A percentile compares a stretch with the other conserved stretches of the same genome.
Conservation (phyloP, 2,329 filamentous ascomycete genomes). For the Corynespora cassiicola region DNA sequence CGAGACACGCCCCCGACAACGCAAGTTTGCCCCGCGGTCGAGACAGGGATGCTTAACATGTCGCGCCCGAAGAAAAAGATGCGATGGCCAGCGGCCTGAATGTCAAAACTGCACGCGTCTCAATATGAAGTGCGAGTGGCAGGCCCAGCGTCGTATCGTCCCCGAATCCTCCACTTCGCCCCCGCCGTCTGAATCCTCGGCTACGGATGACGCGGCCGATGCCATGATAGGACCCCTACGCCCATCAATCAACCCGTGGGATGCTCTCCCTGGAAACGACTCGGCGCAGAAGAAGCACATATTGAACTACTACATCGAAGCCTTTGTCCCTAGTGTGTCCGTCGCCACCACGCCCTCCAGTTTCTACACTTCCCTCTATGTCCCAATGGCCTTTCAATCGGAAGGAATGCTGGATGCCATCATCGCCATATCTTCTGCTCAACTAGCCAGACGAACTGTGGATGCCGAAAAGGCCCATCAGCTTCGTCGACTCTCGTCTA, state of each 20-base stretch:
- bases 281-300: slow-evolving; percentile 35
- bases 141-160: slow-evolving; percentile 34
- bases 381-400: slow-evolving; percentile 44
- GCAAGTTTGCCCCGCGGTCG: slow-evolving; percentile 45
- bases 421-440: slow-evolving; percentile 41
- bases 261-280: slow-evolving; percentile 31
- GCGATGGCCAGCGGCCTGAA: slow-evolving; percentile 39
- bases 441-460: slow-evolving; percentile 37
- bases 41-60: slow-evolving; percentile 45
- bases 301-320: slow-evolving; percentile 43
- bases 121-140: slow-evolving; percentile 44
- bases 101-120: slow-evolving; percentile 44
- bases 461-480: slow-evolving; percentile 34
- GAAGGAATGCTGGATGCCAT: slow-evolving; percentile 45
- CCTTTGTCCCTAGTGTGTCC: slow-evolving; percentile 44
- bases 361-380: slow-evolving; percentile 44
- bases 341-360: slow-evolving; percentile 42
- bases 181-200: slow-evolving; percentile 12
- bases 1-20: slow-evolving; percentile 39
- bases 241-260: slow-evolving; percentile 37
- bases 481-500: slow-evolving; percentile 34
- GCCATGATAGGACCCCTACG: slow-evolving; percentile 21
- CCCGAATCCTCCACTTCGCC: slow-evolving; percentile 5
- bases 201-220: no score
- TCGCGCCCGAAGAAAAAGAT: slow-evolving; percentile 41